Evolutionary conservation across 2,329 filamentous ascomycete genomes (phyloP), one percentile per base, ranked within the genome.

Genomic region (Thelonectria blattea): DNA sequence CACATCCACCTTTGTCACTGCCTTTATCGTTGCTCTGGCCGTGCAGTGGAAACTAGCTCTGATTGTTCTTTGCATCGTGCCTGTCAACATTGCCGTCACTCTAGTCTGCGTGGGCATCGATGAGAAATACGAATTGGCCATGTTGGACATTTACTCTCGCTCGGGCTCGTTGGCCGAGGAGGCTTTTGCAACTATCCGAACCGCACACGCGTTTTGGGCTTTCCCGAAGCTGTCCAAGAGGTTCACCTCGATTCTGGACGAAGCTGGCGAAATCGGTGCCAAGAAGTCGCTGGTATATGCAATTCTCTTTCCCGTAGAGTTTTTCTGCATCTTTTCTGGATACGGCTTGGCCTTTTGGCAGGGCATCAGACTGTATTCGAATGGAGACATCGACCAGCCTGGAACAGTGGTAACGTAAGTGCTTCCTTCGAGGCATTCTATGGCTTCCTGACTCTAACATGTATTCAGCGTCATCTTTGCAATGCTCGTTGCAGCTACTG

Each of bases 271-370:
- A 2, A 71, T 79, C 14, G 81, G 79, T 0, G 66, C 71, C 3
- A 80, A 78, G 59, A 84, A 82, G 71, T 77, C 76, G 2, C 71
- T 76, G 0, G 62, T 81, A 4, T 79, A 78, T 46, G 77, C 76
- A 15, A 66, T 81, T 3, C 64, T 83, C 10, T 82, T 81, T 60
- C 77, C 78, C 0, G 70, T 72, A 3, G 78, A 82, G 62, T 83
- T 81, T 67, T 81, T 81, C 58, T 79, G 77, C 57, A 77, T 83
- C 18, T 82, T 80, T 62, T 71, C 77, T 3, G 80, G 79, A 5
- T 82, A 81, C 60, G 80, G 74, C 1, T 71, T 84, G 3, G 80
- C 80, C 0, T 84, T 84, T 58, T 84, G 82, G 81, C 79, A 83
- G 59, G 82, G 82, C 0, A 76, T 83, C 61, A 71, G 73, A 45